Evolutionary conservation across 306 rosid species (phyloP), one percentile per base, ranked within the genome.

Genomic region (Morella rubra): DNA sequence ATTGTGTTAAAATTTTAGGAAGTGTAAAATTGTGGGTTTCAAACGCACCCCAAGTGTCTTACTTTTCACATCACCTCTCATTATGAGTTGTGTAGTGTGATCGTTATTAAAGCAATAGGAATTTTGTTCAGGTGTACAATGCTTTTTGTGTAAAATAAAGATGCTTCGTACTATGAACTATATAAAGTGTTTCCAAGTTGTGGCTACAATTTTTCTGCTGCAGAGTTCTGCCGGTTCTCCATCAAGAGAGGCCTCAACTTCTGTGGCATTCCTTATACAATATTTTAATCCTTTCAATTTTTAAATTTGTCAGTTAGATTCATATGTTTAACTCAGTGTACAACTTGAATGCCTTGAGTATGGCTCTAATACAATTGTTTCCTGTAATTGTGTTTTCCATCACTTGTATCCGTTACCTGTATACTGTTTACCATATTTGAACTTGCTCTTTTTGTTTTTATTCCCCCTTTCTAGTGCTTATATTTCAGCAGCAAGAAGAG

Each of bases 401-500:
- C 50, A 18, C 27, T 32, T 16, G 27, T 61, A 7, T 55, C 18
- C 0, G 27, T 55, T 55, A 7, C 32, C n/a, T 12, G 44, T 32
- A 14, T 61, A 61, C 27, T 19, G 13, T 19, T 61, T 61, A 16
- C 47, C 71, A 65, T 42, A 40, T 20, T 16, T 79, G 24, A 67
- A 20, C 11, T 41, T 32, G 69, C 20, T 46, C 11, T 6, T 24
- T 42, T n/a, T 68, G 13, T 15, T 22, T 69, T 49, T 45, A 74
- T 72, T 66, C 45, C 72, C 72, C 64, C 76, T 62, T 45, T 83
- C 67, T 72, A 96, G 98, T 8, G 96, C 97, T 46, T 92, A 92
- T 76, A 92, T 96, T 89, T 92, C 99, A 44, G 84, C 99, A 53
- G 99, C 97, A 41, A 92, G 99, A 85, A 92, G 97, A 81, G 74